Percentiles rank a stretch among this genome's conserved stretches.
phyloP scores from a whole-genome alignment of 2,329 filamentous ascomycete species.

The Capronia americana region DNA sequence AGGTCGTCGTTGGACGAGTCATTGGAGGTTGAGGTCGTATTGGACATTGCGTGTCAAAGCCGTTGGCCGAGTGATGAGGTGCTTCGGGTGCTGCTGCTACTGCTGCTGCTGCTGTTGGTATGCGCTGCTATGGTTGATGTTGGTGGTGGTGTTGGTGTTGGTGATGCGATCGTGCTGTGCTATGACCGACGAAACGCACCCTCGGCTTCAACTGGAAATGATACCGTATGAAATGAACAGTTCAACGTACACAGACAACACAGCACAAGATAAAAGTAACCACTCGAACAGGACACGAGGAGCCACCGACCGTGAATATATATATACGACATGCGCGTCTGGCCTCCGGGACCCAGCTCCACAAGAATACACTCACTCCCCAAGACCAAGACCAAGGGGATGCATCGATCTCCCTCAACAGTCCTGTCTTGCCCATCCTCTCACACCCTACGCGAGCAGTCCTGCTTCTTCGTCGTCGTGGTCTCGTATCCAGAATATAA shows the following conservation, averaged over 20 bases:
- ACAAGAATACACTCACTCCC: background rate
- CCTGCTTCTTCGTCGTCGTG: background rate
- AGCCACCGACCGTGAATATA: background rate
- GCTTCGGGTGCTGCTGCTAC: too few relatives aligned
- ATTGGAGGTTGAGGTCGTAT: background rate
- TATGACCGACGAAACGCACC: background rate
- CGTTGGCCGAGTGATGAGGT: background rate
- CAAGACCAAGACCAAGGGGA: background rate
- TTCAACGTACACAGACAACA: background rate
- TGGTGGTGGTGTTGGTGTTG: background rate
- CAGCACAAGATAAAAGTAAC: background rate
- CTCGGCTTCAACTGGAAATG: background rate
- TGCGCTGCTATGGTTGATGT: background rate
- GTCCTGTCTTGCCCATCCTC: background rate
- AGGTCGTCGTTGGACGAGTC: slow-evolving; percentile 10
- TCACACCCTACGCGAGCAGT: too few relatives aligned
- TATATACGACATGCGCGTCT: too few relatives aligned
- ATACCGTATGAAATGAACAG: background rate
- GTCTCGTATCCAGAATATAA: background rate
- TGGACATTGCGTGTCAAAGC: background rate
- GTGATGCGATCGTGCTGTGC: background rate
- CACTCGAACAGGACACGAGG: background rate
- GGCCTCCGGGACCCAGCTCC: background rate
- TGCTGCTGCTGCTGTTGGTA: too few relatives aligned
- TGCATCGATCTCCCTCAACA: background rate